A percentile compares a stretch with the other conserved stretches of the same genome.
phyloP scores from a whole-genome alignment of 768 basidiomycete genomes.

The Tylopilus felleus region DNA sequence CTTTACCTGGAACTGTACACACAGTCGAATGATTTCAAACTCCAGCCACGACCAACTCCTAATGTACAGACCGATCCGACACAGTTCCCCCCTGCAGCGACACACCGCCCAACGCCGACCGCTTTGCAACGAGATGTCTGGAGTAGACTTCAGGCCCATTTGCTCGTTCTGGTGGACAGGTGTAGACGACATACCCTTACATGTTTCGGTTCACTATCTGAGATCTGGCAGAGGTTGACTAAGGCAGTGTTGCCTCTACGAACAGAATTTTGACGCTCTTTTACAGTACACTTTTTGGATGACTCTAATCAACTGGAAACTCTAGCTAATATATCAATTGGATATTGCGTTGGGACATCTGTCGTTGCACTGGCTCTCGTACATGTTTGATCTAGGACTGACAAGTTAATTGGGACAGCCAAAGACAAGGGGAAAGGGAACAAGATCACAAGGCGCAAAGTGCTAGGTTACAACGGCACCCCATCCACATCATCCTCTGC shows the following conservation, averaged over 20 bases:
- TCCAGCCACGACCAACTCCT: constrained; percentile 15
- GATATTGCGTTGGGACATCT: background rate
- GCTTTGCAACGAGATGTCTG: constrained; percentile 2
- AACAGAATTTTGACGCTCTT: constrained; percentile 26
- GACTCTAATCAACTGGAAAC: background rate
- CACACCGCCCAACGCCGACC: background rate
- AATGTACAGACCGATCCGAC: background rate
- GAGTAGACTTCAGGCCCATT: constrained; percentile 10
- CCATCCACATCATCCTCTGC: constrained; percentile 38
- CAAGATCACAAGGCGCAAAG: background rate
- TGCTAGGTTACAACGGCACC: constrained; percentile 30
- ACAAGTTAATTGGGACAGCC: background rate
- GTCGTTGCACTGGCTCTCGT: background rate
- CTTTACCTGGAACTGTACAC: background rate
- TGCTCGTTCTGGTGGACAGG: constrained; percentile 13
- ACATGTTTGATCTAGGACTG: background rate
- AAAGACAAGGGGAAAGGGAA: background rate
- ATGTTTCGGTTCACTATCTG: constrained; percentile 17
- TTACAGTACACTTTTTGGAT: background rate
- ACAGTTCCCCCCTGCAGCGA: background rate
- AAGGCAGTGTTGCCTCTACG: constrained; percentile 15
- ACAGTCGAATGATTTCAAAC: background rate
- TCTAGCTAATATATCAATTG: background rate
- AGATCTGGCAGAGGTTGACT: constrained; percentile 19
- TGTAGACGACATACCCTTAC: constrained; percentile 23